phyloP scores from a whole-genome alignment of 2,329 filamentous ascomycete species.

The Lasiodiplodia sp. region DNA sequence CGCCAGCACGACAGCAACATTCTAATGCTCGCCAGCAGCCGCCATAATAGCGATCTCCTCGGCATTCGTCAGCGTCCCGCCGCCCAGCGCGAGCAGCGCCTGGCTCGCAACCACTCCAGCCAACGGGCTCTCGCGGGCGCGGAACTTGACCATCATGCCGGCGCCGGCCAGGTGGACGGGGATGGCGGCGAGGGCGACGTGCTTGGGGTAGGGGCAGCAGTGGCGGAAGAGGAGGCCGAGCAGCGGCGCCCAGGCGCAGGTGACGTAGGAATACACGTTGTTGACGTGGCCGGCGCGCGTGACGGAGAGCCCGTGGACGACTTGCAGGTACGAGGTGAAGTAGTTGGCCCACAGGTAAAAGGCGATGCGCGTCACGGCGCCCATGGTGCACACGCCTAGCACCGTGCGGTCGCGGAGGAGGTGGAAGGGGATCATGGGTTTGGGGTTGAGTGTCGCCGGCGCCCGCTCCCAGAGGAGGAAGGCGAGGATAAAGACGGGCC shows the following conservation, averaged over 20 bases:
- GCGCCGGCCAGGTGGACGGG: background rate
- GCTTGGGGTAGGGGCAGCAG: background rate
- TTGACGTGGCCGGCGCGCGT: slow-evolving; percentile 30
- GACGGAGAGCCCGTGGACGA: slow-evolving; percentile 37
- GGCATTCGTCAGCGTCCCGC: background rate
- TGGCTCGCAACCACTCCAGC: background rate
- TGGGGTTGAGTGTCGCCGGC: slow-evolving; percentile 40
- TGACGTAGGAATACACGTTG: slow-evolving; percentile 33
- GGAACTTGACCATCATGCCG: background rate
- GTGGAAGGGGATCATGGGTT: slow-evolving; percentile 52
- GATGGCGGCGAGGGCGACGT: background rate
- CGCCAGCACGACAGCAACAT: background rate
- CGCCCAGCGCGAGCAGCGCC: too few species aligned
- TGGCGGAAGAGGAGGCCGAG: slow-evolving; percentile 32
- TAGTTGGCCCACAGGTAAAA: slow-evolving; percentile 46
- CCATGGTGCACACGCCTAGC: slow-evolving; percentile 59
- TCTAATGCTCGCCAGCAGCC: too few species aligned
- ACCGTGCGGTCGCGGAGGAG: slow-evolving; percentile 59
- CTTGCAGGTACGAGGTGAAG: slow-evolving; percentile 44
- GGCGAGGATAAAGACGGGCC: slow-evolving; percentile 43
- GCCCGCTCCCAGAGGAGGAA: slow-evolving; percentile 50
- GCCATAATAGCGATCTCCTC: background rate
- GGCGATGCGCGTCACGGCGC: slow-evolving; percentile 37
- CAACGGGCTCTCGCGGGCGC: background rate
- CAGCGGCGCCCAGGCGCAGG: slow-evolving; percentile 29